phyloP scores from a whole-genome alignment of 139 green algal genomes.

The Chlorella sp. region DNA sequence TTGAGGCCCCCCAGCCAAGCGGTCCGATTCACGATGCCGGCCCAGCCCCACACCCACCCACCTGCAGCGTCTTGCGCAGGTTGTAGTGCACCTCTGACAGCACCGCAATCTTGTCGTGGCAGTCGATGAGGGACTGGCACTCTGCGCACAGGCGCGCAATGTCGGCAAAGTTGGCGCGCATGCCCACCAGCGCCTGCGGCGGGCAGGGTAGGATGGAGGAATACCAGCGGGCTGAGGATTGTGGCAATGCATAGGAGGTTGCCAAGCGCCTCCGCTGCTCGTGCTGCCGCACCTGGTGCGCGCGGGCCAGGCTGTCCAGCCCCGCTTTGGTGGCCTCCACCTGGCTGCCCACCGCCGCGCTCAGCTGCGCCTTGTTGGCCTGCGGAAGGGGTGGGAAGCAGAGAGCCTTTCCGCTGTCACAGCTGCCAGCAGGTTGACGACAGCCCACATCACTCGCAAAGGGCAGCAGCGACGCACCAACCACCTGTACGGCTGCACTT shows the following conservation, averaged over 20 bases:
- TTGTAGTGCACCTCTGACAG: slow-evolving; percentile 79
- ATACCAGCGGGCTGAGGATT: neutral
- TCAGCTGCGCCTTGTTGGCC: slow-evolving; percentile 62
- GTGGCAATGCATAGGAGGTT: neutral
- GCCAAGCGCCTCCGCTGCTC: too few relatives aligned
- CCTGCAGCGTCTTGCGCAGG: slow-evolving; percentile 68
- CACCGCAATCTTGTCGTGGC: slow-evolving; percentile 81
- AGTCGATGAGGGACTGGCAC: slow-evolving; percentile 74
- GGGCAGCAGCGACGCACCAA: too few relatives aligned
- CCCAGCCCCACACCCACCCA: neutral
- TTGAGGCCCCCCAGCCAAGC: neutral
- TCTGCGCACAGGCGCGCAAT: slow-evolving; percentile 79
- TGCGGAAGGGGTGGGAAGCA: slow-evolving; percentile 35
- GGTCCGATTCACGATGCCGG: too few relatives aligned
- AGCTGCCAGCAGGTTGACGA: too few relatives aligned
- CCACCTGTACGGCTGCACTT: too few relatives aligned
- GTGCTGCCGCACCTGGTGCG: slow-evolving; percentile 46
- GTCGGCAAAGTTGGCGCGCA: slow-evolving; percentile 29
- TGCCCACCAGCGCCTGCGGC: slow-evolving; percentile 23
- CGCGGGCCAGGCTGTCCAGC: slow-evolving; percentile 75
- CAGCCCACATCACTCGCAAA: too few relatives aligned
- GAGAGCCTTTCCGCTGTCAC: too few relatives aligned
- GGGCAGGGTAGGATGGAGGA: neutral
- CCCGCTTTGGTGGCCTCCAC: slow-evolving; percentile 68
- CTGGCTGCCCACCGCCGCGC: slow-evolving; percentile 62